Conservation (phyloP, 2,329 filamentous ascomycete species). For the Grosmannia huntii region DNA sequence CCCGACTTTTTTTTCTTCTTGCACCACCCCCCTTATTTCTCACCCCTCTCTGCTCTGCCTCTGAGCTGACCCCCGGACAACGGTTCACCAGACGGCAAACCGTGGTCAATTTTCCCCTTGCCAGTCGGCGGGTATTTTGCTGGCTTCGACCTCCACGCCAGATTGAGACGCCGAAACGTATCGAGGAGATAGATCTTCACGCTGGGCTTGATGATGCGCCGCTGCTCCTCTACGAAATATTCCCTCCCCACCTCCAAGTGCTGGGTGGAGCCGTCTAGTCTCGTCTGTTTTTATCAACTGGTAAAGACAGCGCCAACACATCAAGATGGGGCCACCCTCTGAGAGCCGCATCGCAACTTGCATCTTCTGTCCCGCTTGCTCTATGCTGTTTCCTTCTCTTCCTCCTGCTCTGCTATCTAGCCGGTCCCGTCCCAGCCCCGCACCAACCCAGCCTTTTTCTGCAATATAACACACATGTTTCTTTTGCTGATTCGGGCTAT, state of each 20-base stretch:
- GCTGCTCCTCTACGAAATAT: conserved; percentile 10
- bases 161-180: conserved; percentile 7
- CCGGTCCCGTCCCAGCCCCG: conserved; percentile 32
- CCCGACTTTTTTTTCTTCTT: neutral
- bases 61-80: neutral
- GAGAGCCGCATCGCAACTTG: conserved; percentile 56
- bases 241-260: conserved; percentile 23
- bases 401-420: conserved; percentile 21
- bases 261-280: conserved; percentile 50
- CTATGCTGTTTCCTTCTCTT: conserved; percentile 22
- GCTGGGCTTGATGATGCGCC: conserved; percentile 26
- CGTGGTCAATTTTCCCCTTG: neutral
- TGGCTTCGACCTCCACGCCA: neutral
- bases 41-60: neutral
- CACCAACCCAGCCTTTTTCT: conserved; percentile 29
- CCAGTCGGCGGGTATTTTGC: neutral
- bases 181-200: conserved; percentile 31
- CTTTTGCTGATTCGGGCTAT: conserved; percentile 35
- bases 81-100: neutral
- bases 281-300: conserved; percentile 60
- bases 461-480: conserved; percentile 56
- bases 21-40: neutral
- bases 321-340: conserved; percentile 61
- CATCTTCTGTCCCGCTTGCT: conserved; percentile 33
- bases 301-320: conserved; percentile 81